Evolutionary conservation across 352 stramenopile genomes (phyloP), one percentile per base, ranked within the genome.

Genomic region (Pythium scleroteichum): DNA sequence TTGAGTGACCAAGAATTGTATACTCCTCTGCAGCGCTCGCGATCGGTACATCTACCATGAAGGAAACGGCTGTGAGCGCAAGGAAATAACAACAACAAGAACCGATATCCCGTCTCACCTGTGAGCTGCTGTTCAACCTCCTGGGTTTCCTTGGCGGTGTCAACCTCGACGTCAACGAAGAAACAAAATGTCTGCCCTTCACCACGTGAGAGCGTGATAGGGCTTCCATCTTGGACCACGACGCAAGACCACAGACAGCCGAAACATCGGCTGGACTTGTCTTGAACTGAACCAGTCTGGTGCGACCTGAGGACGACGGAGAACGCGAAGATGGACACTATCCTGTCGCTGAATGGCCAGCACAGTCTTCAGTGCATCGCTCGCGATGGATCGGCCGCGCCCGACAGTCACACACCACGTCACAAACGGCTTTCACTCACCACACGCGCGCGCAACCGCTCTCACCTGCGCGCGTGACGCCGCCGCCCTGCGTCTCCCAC

Each of bases 401-500:
- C 62, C 59, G 16, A 87, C 80, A 10, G 33, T 26, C 12, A 64
- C 24, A 2, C 61, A 79, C 32, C 69, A 74, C 51, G 83, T 86
- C 26, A 89, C 27, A 14, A n/a, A n/a, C n/a, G n/a, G n/a, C n/a
- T n/a, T n/a, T n/a, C n/a, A n/a, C n/a, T n/a, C n/a, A n/a, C n/a
- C n/a, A n/a, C n/a, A 40, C 33, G 17, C 22, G 17, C 4, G 2
- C 26, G 17, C 12, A 6, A 47, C n/a, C 23, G 8, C 38, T 55
- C 27, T 12, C 53, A 90, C 81, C 75, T 87, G 66, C 77, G 55
- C 82, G 85, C 23, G 84, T 70, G 47, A 90, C 45, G 0, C 78
- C 83, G 14, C 83, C 81, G 35, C n/a, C n/a, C n/a, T n/a, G 51
- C 8, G 83, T 88, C 66, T 90, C 81, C 83, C 83, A 92, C 40